Conservation (phyloP, 1,284 basidiomycete genomes). For the Ustilago bromivora region DNA sequence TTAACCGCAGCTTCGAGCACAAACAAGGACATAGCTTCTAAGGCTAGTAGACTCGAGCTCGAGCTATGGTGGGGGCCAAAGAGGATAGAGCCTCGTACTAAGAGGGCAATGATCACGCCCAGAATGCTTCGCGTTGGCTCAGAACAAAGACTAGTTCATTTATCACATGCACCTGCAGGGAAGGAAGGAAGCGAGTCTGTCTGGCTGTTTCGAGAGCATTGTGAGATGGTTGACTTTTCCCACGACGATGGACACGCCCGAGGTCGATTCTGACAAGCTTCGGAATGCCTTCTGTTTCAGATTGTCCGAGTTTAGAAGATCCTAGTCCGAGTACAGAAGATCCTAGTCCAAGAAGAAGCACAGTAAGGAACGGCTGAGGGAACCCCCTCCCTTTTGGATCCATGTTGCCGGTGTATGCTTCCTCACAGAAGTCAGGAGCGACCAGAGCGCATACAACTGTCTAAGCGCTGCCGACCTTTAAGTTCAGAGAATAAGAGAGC, state of each 20-base stretch:
- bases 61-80: neutral
- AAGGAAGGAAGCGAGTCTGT: neutral
- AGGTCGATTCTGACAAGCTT: neutral
- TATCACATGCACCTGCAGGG: neutral
- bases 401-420: neutral
- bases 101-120: neutral
- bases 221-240: neutral
- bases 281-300: neutral
- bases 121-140: neutral
- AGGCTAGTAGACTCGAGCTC: neutral
- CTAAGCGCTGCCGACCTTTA: too few species aligned
- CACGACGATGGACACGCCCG: slow-evolving; percentile 1
- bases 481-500: too few species aligned
- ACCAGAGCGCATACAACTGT: neutral
- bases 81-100: neutral
- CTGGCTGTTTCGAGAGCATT: neutral
- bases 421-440: neutral
- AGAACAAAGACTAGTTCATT: neutral
- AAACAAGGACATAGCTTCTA: too few species aligned
- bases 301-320: neutral
- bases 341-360: neutral
- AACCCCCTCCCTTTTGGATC: neutral
- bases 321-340: neutral
- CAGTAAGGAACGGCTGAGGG: neutral
- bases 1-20: too few species aligned